Base-by-base conservation (phyloP, 2,329 filamentous ascomycete species). In the Xylaria sp. region DNA sequence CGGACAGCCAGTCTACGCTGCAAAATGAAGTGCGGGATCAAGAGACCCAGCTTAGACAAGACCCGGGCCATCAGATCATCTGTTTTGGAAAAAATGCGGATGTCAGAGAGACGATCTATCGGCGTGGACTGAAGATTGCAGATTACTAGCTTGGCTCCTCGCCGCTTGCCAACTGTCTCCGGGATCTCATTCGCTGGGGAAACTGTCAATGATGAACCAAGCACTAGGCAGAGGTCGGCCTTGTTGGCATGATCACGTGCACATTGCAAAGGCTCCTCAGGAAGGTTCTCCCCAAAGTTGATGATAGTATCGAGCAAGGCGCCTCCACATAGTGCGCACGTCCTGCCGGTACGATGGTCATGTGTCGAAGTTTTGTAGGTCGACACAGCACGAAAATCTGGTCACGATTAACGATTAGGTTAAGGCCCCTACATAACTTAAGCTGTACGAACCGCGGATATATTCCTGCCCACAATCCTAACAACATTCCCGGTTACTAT, bases 61-160 rank as follows among this genome's bases (percentile, higher is more conserved):
- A 81, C 72, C 1, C 67, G 65, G 0, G 63, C 62, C 76, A 82
- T 81, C 38, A 82, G 57, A 3, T 75, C 71, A 25, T 82, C 79
- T 0, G 77, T 68, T 46, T 71, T 75, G 0, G 77, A 68, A 60
- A 76, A 76, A 0, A 82, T 57, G 0, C 79, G 73, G 21, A 78
- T 21, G 2, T 71, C 66, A 0, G 74, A 69, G 0, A 78, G 57
- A 0, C 64, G 33, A 38, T 83, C 80, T 3, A 80, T 50, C 0
- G 77, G 78, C 3, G 80, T 83, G 0, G 72, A 71, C 54, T 83
- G 80, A 2, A 83, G 71, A 51, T 83, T 83, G 63, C 80, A 83
- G 17, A 83, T 80, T 0, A 69, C 76, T 2, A 83, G 73, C 23
- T 74, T 75, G 0, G 72, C 75, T 3, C 61, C 65, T 17, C 68